Evolutionary conservation across 1,284 basidiomycete species (phyloP), one percentile per base, ranked within the genome.

Genomic region (Puccinia hordei): DNA sequence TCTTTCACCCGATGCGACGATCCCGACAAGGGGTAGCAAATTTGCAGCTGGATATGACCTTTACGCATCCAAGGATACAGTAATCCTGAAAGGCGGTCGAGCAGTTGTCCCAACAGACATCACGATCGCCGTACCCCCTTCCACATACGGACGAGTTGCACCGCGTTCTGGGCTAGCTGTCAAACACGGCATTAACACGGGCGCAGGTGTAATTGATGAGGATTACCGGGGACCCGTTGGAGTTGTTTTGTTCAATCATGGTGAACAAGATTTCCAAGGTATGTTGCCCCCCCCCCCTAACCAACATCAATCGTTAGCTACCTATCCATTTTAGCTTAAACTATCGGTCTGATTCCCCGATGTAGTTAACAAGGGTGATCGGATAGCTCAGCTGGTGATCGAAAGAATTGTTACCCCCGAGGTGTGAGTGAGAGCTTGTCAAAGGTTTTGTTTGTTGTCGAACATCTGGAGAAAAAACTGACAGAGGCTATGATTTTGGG

Each of bases 131-230:
- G 92, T 99, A 0, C 97, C 97, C 0, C 87, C 88, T 46, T 95
- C 94, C 0, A 95, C 94, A 8, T 99, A 99, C 85, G 96, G 95
- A 81, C 92, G 97, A 71, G 92, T 99, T 81, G 96, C 96, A 1
- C 95, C 96, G 8, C 90, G 96, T 19, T 94, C 92, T 84, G 96
- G 96, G 6, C 17, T 83, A 95, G 95, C 96, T 4, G 92, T 92
- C 35, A 99, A 99, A 86, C 95, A 94, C 87, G 94, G 94, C 89
- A 98, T 99, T 82, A 93, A 97, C 85, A 95, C 93, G 0, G 96
- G 96, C 0, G 97, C 96, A 6, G 96, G 96, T 49, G 96, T 99
- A 24, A 90, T 99, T 81, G 97, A 99, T 83, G 92, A 93, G 15
- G 96, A 99, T 86, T 99, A 99, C 86, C 90, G 97, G 53, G 96